Evolutionary conservation across 768 basidiomycete genomes (phyloP).

Genomic region (Mycena vitilis): DNA sequence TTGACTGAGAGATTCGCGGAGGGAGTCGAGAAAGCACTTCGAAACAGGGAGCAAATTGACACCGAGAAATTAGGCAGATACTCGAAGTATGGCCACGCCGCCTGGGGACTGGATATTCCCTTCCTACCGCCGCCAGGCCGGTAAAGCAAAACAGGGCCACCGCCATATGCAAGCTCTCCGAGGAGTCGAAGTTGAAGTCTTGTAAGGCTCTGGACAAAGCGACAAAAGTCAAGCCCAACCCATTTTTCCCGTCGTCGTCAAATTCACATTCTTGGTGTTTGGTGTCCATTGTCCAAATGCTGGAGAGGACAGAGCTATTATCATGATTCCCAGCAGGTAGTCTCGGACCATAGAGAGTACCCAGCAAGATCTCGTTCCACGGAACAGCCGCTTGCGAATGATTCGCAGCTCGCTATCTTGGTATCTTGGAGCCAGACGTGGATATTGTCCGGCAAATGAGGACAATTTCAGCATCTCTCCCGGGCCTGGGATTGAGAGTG

Average conservation of each 20-base stretch:
- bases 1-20: not conserved
- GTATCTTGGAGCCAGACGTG: not conserved
- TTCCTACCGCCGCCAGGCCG: not conserved
- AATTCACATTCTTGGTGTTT: not conserved
- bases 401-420: not conserved
- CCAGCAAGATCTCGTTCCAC: not conserved
- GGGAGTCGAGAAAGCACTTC: not conserved
- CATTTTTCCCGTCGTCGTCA: not conserved
- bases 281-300: not conserved
- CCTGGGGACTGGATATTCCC: not conserved
- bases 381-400: not conserved
- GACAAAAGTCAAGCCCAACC: not conserved
- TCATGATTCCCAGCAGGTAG: too few relatives aligned
- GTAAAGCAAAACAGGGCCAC: not conserved
- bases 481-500: conserved; percentile 7
- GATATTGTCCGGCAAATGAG: not conserved
- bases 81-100: not conserved
- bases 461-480: not conserved
- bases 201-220: not conserved
- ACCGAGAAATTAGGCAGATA: not conserved
- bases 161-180: not conserved
- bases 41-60: not conserved
- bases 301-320: not conserved
- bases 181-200: not conserved
- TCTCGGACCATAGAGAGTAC: too few relatives aligned